Percentiles rank a stretch among this genome's conserved stretches.
These are phyloP conservation scores for Penicillium sp. DNA, from an alignment of 2,329 filamentous ascomycete genomes.

Conservation along the genomic window DNA sequence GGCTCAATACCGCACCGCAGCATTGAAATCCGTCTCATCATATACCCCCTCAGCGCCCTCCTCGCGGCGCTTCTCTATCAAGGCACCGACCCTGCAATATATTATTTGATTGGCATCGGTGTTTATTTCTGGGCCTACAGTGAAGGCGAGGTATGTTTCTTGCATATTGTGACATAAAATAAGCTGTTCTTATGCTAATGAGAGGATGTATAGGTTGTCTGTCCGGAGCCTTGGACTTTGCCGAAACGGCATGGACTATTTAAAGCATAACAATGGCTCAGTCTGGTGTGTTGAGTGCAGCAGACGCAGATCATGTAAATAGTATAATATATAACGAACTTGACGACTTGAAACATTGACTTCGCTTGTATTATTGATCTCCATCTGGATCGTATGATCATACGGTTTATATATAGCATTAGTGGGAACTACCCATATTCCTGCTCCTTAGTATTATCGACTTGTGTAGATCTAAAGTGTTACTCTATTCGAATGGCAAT, in stretches of 20 bases:
- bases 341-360: background rate
- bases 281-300: constrained; percentile 11
- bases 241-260: constrained; percentile 49
- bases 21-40: constrained; percentile 77
- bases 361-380: background rate
- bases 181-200: background rate
- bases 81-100: constrained; percentile 84
- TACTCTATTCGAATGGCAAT: background rate
- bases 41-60: constrained; percentile 76
- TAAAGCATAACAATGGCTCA: constrained; percentile 28
- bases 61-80: constrained; percentile 81
- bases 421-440: background rate
- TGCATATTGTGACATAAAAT: background rate
- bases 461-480: background rate
- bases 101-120: constrained; percentile 80
- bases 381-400: background rate
- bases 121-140: constrained; percentile 97
- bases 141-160: constrained; percentile 82
- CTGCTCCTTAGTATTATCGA: background rate
- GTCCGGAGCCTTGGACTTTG: constrained; percentile 67
- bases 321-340: constrained; percentile 5
- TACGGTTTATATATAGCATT: background rate
- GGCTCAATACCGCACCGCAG: constrained; percentile 78
- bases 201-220: constrained; percentile 56
- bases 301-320: constrained; percentile 18